These are phyloP conservation scores for Endogone sp. DNA, from an alignment of 192 early-diverging fungal species.

Conservation along the genomic window DNA sequence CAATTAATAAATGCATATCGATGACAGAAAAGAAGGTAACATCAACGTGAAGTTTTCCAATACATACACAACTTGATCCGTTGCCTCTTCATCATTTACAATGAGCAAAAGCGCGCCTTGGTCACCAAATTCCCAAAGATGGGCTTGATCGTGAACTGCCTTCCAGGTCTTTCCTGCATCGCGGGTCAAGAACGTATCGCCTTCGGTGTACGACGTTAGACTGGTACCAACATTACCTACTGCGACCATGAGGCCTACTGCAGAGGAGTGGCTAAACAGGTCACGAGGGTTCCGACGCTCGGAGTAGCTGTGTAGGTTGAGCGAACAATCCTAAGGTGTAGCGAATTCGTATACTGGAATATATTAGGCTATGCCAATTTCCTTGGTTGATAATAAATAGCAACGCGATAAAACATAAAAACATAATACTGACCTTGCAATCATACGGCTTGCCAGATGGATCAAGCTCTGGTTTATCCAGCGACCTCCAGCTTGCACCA, in stretches of 20 bases:
- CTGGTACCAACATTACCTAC: conserved; percentile 86
- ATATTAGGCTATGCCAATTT: conserved; percentile 3
- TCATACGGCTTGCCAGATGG: conserved; percentile 28
- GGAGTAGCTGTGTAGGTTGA: conserved; percentile 89
- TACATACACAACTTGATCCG: conserved; percentile 49
- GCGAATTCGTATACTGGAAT: no score
- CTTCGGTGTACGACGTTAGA: conserved; percentile 61
- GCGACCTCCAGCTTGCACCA: conserved; percentile 65
- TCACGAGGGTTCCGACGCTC: conserved; percentile 72
- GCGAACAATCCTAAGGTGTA: conserved; percentile 56
- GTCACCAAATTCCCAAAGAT: conserved; percentile 91
- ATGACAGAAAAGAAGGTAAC: neutral
- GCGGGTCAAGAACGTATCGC: conserved; percentile 80
- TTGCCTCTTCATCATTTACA: conserved; percentile 77
- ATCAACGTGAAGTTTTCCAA: neutral
- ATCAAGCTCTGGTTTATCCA: conserved; percentile 48
- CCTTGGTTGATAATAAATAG: neutral
- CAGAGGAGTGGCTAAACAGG: conserved; percentile 75
- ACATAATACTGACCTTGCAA: conserved; percentile 21
- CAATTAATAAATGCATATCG: neutral
- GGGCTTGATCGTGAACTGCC: conserved; percentile 79
- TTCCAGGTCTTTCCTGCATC: conserved; percentile 88
- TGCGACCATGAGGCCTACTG: conserved; percentile 86
- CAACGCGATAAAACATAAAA: neutral
- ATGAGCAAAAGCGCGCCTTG: conserved; percentile 85